Conservation (phyloP, 2,329 filamentous ascomycete genomes). For the Geosmithia flava region DNA sequence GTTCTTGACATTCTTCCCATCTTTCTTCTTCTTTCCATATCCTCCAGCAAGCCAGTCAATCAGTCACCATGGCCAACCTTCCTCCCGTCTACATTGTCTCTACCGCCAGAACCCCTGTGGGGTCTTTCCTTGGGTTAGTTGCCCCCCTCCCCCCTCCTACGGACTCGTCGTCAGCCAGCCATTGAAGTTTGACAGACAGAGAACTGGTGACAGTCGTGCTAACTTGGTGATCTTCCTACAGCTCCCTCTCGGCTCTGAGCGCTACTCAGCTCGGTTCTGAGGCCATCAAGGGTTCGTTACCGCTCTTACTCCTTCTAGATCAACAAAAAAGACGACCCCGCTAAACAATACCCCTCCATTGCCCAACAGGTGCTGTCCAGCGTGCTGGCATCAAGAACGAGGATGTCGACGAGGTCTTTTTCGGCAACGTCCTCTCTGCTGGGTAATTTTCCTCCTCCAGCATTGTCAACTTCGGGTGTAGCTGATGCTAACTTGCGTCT, state of each 20-base stretch:
- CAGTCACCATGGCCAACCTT: constrained; percentile 57
- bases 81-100: constrained; percentile 95
- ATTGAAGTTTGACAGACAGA: background rate
- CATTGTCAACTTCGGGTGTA: background rate
- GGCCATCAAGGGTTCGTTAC: constrained; percentile 72
- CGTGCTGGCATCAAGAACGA: constrained; percentile 79
- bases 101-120: constrained; percentile 77
- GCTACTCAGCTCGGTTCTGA: constrained; percentile 79
- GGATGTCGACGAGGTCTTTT: constrained; percentile 92
- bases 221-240: constrained; percentile 24
- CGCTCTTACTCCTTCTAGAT: background rate
- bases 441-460: constrained; percentile 45
- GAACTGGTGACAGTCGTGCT: background rate
- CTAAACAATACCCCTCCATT: background rate
- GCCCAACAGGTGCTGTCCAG: constrained; percentile 56
- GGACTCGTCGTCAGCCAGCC: too few relatives aligned
- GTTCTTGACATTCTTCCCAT: constrained; percentile 2
- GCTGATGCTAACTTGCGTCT: constrained; percentile 3
- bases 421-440: constrained; percentile 94
- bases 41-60: constrained; percentile 3
- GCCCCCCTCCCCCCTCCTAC: too few relatives aligned
- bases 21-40: constrained; percentile 4
- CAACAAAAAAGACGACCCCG: background rate
- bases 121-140: constrained; percentile 79
- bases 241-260: constrained; percentile 76